Evolutionary conservation across 2,329 filamentous ascomycete species (phyloP), one percentile per base, ranked within the genome.

Genomic region (Epichloe bromicola): DNA sequence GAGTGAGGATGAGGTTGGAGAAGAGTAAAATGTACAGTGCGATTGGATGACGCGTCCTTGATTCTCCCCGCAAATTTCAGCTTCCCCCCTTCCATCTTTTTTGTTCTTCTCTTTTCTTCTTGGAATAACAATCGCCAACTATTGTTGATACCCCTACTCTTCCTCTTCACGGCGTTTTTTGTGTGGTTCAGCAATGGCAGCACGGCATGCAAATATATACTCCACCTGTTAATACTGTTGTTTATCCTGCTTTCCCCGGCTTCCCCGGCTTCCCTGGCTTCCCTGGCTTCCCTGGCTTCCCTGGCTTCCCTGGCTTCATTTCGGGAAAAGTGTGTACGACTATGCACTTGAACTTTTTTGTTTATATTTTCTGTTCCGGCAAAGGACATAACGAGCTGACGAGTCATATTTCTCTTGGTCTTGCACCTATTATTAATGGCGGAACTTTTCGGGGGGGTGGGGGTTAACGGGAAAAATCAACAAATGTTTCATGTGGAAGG

Each of bases 1-100:
- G 70, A 75, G 70, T 53, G 76, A 78, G 42, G 67, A 67, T 47
- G 73, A 73, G 42, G 68, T 66, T 15, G 58, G 20, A 33, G 38
- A 50, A 17, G 52, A 49, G 23, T 51, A 26, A 48, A 48, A 26
- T 23, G 7, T n/a, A 38, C 41, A 30, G 15, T 39, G 37, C 11
- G 10, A 15, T 11, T n/a, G 20, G 42, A 15, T 45, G 12, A 5
- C 14, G 15, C 26, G 12, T 45, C 23, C 19, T 42, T 42, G 20
- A 38, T 5, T 38, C 4, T 38, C 14, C 15, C 36, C 14, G 36
- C 36, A 38, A n/a, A 38, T 38, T 14, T 38, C 36, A n/a, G 36
- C 36, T 8, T 36, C 15, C 15, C 8, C 30, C 15, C 5, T 30
- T 11, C 10, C 12, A 26, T n/a, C 19, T 33, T 4, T 46, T 26